Evolutionary conservation across 23 red algal genomes (phyloP), one percentile per base, ranked within the genome.

Genomic region (Gracilaria caudata): DNA sequence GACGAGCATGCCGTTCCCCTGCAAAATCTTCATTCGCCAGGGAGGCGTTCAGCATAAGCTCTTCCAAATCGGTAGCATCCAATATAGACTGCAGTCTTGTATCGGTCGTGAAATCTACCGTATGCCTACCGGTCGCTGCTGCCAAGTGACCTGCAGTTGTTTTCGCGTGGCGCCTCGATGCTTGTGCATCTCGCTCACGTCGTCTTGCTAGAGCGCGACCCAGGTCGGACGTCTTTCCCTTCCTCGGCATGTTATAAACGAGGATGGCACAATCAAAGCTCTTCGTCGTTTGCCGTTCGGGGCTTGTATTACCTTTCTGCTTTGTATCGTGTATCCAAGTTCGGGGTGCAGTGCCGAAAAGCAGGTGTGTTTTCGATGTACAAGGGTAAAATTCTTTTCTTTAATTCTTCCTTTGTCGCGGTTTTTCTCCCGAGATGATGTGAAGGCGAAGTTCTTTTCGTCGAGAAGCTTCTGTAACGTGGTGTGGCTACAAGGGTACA

Each of bases 61-160:
- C 89, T 4, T 84, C 81, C 76, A 97, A 41, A 84, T 97, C 94
- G 12, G 71, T 89, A 4, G 87, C 86, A 64, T 97, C 94, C 11
- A 91, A 86, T 20, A 97, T 80, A 17, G 94, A 97, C 63, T 90
- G 64, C 33, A 93, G 35, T 53, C 55, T 68, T 34, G 45, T 46
- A 25, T 57, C 28, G 20, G 56, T 56, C 11, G 38, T 68, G 46
- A 43, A 51, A 45, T 63, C 25, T 24, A 61, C 70, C 8, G 53
- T 56, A 23, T 73, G 65, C 20, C 47, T n/a, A 25, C 74, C 74
- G 7, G 51, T 57, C 30, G 74, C 74, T 4, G 74, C 74, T 14
- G 83, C 83, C 36, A 64, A 24, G 24, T 85, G 63, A 51, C 54
- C 81, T 39, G 81, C 81, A 34, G 81, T 16, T 25, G 81, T 85